Conservation (phyloP, 768 basidiomycete genomes). For the Psilocybe cubensis region DNA sequence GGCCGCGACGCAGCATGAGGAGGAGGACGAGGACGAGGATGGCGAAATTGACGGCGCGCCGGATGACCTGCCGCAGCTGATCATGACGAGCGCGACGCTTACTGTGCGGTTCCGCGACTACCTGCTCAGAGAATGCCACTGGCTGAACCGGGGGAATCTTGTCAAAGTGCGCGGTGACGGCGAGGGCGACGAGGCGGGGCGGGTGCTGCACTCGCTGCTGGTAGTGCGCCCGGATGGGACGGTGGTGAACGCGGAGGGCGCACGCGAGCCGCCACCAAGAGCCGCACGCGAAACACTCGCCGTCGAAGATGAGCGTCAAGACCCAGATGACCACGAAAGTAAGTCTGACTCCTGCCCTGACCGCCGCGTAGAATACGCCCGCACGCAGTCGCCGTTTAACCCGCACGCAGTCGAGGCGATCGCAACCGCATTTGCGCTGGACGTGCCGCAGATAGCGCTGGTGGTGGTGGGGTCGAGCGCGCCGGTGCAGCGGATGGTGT, state of each 20-base stretch:
- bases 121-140: conserved; percentile 59
- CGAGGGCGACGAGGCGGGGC: conserved; percentile 13
- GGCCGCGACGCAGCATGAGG: conserved; percentile 24
- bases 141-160: conserved; percentile 51
- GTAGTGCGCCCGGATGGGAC: conserved; percentile 62
- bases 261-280: conserved; percentile 20
- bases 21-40: conserved; percentile 26
- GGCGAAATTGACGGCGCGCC: too few relatives aligned
- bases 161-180: conserved; percentile 38
- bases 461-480: conserved; percentile 69
- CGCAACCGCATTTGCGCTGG: conserved; percentile 70
- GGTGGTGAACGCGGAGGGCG: conserved; percentile 58
- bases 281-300: conserved; percentile 18
- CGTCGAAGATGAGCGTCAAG: too few relatives aligned
- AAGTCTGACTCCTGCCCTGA: too few relatives aligned
- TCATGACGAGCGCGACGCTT: conserved; percentile 76
- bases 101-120: conserved; percentile 55
- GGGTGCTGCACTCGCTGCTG: conserved; percentile 55
- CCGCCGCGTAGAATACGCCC: conserved; percentile 53
- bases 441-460: conserved; percentile 68
- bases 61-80: conserved; percentile 53
- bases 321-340: conserved; percentile 18
- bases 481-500: conserved; percentile 63
- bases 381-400: conserved; percentile 56
- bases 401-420: conserved; percentile 66